These are phyloP conservation scores for Hymenoscyphus infarciens DNA, from an alignment of 2,329 filamentous ascomycete genomes.

Conservation along the genomic window DNA sequence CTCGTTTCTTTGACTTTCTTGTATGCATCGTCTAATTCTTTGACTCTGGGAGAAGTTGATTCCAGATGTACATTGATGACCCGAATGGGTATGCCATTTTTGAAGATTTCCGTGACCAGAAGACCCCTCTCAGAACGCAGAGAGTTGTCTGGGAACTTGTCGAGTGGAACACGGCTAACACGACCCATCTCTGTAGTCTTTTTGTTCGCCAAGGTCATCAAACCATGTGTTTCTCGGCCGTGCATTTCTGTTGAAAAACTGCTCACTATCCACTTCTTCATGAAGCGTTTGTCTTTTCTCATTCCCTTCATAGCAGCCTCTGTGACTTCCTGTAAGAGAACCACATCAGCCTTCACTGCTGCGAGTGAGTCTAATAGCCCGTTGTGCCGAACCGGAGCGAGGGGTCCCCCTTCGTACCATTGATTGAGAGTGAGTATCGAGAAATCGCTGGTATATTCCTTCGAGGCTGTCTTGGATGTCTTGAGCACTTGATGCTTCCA, in stretches of 20 bases:
- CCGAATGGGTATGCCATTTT: neutral
- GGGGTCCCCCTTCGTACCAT: too few species aligned
- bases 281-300: neutral
- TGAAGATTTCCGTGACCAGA: neutral
- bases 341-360: neutral
- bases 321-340: neutral
- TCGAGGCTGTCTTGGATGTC: too few species aligned
- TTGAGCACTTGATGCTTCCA: too few species aligned
- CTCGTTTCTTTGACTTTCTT: neutral
- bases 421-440: too few species aligned
- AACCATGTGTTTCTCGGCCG: neutral
- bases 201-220: neutral
- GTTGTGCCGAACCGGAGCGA: too few species aligned
- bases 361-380: neutral
- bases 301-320: neutral
- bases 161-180: neutral
- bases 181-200: neutral
- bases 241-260: neutral
- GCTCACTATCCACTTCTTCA: neutral
- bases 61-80: neutral
- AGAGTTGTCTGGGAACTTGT: neutral
- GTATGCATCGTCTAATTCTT: neutral
- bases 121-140: neutral
- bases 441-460: too few species aligned
- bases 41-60: neutral